Percentiles rank a stretch among this genome's conserved stretches.
These are phyloP conservation scores for Acer campestre DNA, from an alignment of 345 rosid species.

Conservation along the genomic window DNA sequence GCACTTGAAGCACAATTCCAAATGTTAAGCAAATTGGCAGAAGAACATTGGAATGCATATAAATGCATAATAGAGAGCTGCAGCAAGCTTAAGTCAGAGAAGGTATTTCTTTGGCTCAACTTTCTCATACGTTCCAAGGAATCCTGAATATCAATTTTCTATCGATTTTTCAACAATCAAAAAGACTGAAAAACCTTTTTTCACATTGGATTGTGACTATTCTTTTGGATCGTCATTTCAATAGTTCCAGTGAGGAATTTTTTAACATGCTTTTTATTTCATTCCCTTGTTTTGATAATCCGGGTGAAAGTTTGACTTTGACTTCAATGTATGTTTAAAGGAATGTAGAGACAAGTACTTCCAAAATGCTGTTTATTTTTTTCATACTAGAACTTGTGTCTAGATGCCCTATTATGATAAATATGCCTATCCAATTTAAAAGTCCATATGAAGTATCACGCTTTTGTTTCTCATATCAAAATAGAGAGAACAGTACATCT, in stretches of 20 bases:
- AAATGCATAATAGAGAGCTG: slow-evolving; percentile 60
- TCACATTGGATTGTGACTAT: background rate
- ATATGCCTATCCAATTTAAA: background rate
- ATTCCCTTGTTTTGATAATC: background rate
- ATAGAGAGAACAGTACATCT: background rate
- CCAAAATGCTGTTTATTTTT: background rate
- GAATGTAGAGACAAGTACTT: background rate
- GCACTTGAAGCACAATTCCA: slow-evolving; percentile 70
- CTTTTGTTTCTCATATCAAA: background rate
- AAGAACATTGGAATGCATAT: slow-evolving; percentile 72
- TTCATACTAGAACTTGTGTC: background rate
- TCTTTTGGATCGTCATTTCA: background rate
- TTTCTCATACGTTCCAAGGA: background rate
- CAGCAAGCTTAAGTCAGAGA: slow-evolving; percentile 59
- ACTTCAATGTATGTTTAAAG: background rate
- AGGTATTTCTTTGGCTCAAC: slow-evolving; percentile 50
- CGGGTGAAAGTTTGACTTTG: background rate
- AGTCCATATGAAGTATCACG: background rate
- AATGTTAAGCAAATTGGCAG: slow-evolving; percentile 66
- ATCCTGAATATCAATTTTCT: background rate
- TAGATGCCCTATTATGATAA: background rate
- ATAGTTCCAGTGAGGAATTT: background rate
- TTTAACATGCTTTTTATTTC: background rate
- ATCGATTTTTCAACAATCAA: background rate
- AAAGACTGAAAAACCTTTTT: background rate